phyloP scores from a whole-genome alignment of 2,329 filamentous ascomycete genomes.

The Onygena corvina region DNA sequence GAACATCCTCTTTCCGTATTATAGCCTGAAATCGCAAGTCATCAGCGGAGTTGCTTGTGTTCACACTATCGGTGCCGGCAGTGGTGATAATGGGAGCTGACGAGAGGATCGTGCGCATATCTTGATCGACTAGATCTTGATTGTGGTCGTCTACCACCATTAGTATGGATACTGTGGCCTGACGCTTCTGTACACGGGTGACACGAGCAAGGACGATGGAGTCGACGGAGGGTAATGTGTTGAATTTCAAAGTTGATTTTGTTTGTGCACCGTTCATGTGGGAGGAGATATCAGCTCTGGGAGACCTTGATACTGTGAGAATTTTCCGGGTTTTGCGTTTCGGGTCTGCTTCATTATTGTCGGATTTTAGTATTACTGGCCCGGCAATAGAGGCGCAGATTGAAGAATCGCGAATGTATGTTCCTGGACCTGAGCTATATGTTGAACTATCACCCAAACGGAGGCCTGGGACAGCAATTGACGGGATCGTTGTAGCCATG shows the following conservation, averaged over 20 bases:
- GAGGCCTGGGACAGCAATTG: slow-evolving; percentile 67
- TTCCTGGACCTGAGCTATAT: slow-evolving; percentile 66
- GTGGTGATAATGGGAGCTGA: slow-evolving; percentile 18
- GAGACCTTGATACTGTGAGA: slow-evolving; percentile 22
- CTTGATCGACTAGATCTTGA: slow-evolving; percentile 17
- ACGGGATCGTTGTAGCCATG: slow-evolving; percentile 21
- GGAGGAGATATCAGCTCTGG: slow-evolving; percentile 16
- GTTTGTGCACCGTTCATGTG: not conserved
- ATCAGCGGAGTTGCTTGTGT: slow-evolving; percentile 42
- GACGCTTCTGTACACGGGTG: slow-evolving; percentile 69
- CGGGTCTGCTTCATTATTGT: slow-evolving; percentile 21
- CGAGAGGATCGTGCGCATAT: slow-evolving; percentile 28
- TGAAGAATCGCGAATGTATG: slow-evolving; percentile 62
- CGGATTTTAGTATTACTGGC: slow-evolving; percentile 44
- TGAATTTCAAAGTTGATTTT: slow-evolving; percentile 32
- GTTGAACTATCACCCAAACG: slow-evolving; percentile 55
- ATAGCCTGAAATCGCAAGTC: slow-evolving; percentile 64
- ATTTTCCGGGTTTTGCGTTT: slow-evolving; percentile 17
- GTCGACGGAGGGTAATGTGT: slow-evolving; percentile 69
- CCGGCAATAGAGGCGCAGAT: slow-evolving; percentile 77
- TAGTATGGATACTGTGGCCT: slow-evolving; percentile 76
- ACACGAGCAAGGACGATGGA: slow-evolving; percentile 74
- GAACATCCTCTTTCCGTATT: slow-evolving; percentile 79
- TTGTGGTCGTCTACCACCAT: slow-evolving; percentile 52
- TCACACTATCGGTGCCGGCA: slow-evolving; percentile 18